Evolutionary conservation across 2,329 filamentous ascomycete genomes (phyloP).

Genomic region (Cladophialophora carrionii): DNA sequence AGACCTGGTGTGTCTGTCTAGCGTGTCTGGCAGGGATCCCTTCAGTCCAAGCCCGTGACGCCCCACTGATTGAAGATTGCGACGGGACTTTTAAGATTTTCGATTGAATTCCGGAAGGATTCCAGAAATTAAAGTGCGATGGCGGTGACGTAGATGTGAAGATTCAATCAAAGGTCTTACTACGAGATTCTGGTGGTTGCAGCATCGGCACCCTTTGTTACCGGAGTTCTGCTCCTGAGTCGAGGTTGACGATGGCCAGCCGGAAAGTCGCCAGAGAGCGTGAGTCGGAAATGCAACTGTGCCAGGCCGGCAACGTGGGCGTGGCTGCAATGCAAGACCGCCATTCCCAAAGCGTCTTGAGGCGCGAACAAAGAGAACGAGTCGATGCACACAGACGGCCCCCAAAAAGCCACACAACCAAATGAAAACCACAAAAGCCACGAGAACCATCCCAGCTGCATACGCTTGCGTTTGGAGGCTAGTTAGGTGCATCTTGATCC

Average conservation of each 20-base stretch:
- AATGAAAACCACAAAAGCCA: neutral
- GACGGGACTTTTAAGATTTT: neutral
- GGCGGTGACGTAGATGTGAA: neutral
- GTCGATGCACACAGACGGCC: neutral
- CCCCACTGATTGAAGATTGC: slow-evolving; percentile 10
- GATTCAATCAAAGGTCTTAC: neutral
- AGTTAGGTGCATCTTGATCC: neutral
- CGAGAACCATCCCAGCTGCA: neutral
- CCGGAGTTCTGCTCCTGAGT: neutral
- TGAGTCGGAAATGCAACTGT: neutral
- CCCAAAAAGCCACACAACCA: slow-evolving; percentile 2
- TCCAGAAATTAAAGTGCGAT: slow-evolving; percentile 6
- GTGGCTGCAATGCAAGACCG: neutral
- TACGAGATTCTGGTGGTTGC: neutral
- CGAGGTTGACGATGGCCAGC: neutral
- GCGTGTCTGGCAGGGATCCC: slow-evolving; percentile 13
- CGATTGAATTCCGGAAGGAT: slow-evolving; percentile 4
- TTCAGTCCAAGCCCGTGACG: neutral
- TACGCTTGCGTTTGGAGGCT: neutral
- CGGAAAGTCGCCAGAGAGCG: slow-evolving; percentile 3
- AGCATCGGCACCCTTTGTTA: neutral
- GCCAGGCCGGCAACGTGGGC: neutral
- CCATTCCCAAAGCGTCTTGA: slow-evolving; percentile 1
- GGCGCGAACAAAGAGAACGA: slow-evolving; percentile 3
- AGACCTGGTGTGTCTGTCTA: slow-evolving; percentile 14